A percentile compares a stretch with the other conserved stretches of the same genome.
Conservation (phyloP, 345 rosid genomes). For the Citrus maxima region DNA sequence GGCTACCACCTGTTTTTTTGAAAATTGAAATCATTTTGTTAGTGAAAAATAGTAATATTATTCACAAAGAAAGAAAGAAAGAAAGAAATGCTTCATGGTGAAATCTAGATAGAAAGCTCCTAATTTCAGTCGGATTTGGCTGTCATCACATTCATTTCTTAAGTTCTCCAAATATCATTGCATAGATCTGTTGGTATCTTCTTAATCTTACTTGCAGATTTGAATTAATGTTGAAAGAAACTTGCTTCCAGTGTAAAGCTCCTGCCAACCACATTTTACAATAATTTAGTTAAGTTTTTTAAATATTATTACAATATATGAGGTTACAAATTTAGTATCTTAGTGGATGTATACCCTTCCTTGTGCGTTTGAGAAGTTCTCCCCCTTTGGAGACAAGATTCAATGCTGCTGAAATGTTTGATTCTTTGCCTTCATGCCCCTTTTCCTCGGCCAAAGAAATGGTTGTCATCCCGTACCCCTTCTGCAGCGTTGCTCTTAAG, state of each 20-base stretch:
- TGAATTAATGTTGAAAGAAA: constrained; percentile 73
- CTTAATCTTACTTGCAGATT: constrained; percentile 65
- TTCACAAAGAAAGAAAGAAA: background rate
- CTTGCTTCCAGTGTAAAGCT: constrained; percentile 89
- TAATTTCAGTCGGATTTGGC: background rate
- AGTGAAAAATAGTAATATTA: background rate
- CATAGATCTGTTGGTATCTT: background rate
- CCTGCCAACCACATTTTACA: constrained; percentile 43
- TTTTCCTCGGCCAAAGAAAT: constrained; percentile 44
- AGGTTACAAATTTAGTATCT: background rate
- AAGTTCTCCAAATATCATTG: background rate
- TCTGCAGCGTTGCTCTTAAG: constrained; percentile 69
- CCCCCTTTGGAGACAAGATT: constrained; percentile 77
- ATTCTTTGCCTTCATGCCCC: constrained; percentile 44
- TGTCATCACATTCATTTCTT: background rate
- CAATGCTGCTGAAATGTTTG: constrained; percentile 43
- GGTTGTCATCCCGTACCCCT: constrained; percentile 42
- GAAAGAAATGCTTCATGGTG: background rate
- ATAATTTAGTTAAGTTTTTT: constrained; percentile 6
- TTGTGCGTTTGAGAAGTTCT: constrained; percentile 87
- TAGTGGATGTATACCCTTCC: constrained; percentile 65
- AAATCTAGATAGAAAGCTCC: background rate
- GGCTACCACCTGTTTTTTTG: constrained; percentile 57
- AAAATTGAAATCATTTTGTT: background rate
- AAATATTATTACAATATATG: background rate